Conservation (phyloP, 768 basidiomycete genomes). For the Leucocoprinus birnbaumii region DNA sequence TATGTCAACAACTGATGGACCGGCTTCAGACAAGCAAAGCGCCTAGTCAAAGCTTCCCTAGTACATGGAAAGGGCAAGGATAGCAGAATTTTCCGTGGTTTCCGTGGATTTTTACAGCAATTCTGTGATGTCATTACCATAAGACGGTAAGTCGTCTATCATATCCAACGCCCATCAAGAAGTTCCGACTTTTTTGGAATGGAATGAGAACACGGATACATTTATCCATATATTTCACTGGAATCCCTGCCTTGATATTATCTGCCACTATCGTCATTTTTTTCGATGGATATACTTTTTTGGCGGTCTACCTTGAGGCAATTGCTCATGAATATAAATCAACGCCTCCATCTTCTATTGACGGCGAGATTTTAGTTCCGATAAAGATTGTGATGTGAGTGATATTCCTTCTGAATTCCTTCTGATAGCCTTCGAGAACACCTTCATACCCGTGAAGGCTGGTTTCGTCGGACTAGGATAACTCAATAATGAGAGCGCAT, state of each 20-base stretch:
- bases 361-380: neutral
- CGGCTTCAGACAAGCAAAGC: too few relatives aligned
- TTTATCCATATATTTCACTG: slow-evolving; percentile 38
- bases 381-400: slow-evolving; percentile 24
- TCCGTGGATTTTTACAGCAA: too few relatives aligned
- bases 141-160: neutral
- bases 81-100: too few relatives aligned
- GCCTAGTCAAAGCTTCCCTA: too few relatives aligned
- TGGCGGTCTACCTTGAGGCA: slow-evolving; percentile 27
- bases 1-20: too few relatives aligned
- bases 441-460: slow-evolving; percentile 39
- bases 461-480: slow-evolving; percentile 36
- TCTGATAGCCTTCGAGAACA: slow-evolving; percentile 33
- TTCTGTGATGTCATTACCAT: neutral
- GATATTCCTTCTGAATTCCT: too few relatives aligned
- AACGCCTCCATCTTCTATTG: slow-evolving; percentile 23
- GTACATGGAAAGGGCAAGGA: too few relatives aligned
- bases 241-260: slow-evolving; percentile 34
- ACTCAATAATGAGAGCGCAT: slow-evolving; percentile 38
- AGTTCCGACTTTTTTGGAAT: slow-evolving; percentile 25
- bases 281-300: slow-evolving; percentile 42
- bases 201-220: slow-evolving; percentile 39
- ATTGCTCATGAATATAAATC: slow-evolving; percentile 38
- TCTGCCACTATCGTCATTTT: slow-evolving; percentile 43
- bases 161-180: too few relatives aligned